Evolutionary conservation across 2,329 filamentous ascomycete genomes (phyloP).

Genomic region (Chrysosporium queenslandicum): DNA sequence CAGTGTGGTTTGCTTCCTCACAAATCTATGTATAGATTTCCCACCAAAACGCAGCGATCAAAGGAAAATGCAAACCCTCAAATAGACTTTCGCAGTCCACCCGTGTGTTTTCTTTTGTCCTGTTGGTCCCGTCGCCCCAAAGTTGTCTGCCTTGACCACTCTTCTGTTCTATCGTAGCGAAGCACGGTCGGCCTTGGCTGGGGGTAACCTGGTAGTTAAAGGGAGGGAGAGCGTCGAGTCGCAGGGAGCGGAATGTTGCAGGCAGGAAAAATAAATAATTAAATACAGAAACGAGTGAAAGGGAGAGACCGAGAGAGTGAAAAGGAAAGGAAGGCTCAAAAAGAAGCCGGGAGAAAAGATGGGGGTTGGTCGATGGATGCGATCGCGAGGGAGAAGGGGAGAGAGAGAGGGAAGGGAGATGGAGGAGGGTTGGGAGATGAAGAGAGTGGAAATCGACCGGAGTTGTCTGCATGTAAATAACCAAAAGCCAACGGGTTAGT

Average conservation of each 20-base stretch:
- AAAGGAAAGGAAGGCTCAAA: slow-evolving; percentile 18
- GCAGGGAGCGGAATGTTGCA: neutral
- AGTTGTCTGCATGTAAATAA: neutral
- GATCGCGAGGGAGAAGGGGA: slow-evolving; percentile 2
- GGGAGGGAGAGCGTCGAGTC: neutral
- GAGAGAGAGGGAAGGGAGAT: neutral
- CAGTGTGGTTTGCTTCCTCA: neutral
- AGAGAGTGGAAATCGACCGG: slow-evolving; percentile 18
- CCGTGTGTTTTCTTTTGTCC: neutral
- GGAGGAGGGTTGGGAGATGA: slow-evolving; percentile 18
- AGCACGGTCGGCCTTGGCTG: slow-evolving; percentile 6
- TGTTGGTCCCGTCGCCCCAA: neutral
- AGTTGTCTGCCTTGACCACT: slow-evolving; percentile 10
- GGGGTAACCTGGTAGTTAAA: neutral
- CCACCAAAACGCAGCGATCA: neutral
- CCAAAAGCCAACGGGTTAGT: slow-evolving; percentile 4
- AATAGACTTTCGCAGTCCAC: neutral
- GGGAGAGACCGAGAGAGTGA: neutral
- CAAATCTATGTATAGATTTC: slow-evolving; percentile 1
- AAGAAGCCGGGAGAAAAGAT: slow-evolving; percentile 19
- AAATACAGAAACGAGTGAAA: slow-evolving; percentile 5
- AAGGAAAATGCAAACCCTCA: neutral
- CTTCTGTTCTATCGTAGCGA: too few species aligned
- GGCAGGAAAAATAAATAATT: neutral
- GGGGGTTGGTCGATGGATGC: slow-evolving; percentile 16